Percentiles rank a stretch among this genome's conserved stretches.
Conservation (phyloP, 78 protist species). For the Dictyostelium capitatum region DNA sequence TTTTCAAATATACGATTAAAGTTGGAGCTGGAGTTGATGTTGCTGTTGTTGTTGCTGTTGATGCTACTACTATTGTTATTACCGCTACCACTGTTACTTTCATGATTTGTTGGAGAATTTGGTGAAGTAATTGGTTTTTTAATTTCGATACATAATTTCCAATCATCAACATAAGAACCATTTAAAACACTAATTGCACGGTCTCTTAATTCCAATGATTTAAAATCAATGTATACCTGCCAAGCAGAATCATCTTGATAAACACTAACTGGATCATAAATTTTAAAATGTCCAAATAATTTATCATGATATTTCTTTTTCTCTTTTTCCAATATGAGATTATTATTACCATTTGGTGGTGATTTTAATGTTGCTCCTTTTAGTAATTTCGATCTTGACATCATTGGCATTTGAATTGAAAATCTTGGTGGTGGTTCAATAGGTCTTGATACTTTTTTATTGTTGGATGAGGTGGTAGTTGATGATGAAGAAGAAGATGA, state of each 20-base stretch:
- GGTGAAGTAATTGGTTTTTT: not conserved
- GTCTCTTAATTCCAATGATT: slow-evolving; percentile 27
- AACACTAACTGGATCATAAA: slow-evolving; percentile 40
- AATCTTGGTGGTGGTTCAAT: slow-evolving; percentile 13
- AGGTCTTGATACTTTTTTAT: not conserved
- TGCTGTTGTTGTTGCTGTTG: not conserved
- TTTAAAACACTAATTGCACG: slow-evolving; percentile 11
- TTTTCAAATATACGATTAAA: slow-evolving; percentile 15
- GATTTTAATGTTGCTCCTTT: not conserved
- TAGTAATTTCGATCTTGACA: not conserved
- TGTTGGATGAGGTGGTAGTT: not conserved
- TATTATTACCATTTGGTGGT: not conserved
- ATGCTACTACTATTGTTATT: not conserved
- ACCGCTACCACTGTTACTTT: not conserved
- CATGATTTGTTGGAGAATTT: not conserved
- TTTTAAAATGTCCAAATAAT: slow-evolving; percentile 10
- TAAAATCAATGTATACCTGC: slow-evolving; percentile 43
- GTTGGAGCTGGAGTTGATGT: not conserved
- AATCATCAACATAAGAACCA: slow-evolving; percentile 28
- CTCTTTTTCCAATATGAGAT: not conserved
- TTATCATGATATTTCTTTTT: slow-evolving; percentile 13
- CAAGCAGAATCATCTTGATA: slow-evolving; percentile 33
- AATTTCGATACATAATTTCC: slow-evolving; percentile 23
- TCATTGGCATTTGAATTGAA: slow-evolving; percentile 22
- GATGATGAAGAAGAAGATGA: not conserved